These are phyloP conservation scores for Didymella segeticola DNA, from an alignment of 2,329 filamentous ascomycete species.

Conservation along the genomic window DNA sequence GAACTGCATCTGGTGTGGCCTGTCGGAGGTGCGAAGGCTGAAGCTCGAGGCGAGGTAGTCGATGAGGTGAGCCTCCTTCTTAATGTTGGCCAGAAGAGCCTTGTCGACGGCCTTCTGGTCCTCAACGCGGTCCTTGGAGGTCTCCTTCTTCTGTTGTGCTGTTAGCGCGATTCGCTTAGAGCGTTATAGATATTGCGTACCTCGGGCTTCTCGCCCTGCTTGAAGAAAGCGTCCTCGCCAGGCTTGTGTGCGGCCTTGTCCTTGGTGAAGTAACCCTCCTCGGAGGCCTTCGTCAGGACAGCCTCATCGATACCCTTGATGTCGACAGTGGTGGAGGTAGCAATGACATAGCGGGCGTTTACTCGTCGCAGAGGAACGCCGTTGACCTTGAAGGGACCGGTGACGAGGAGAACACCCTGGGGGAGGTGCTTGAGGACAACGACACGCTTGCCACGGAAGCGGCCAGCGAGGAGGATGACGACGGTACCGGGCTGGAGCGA, in stretches of 20 bases:
- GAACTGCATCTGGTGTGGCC: conserved; percentile 99
- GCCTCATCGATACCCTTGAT: conserved; percentile 78
- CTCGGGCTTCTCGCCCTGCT: conserved; percentile 97
- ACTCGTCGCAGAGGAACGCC: conserved; percentile 94
- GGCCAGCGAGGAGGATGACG: conserved; percentile 98
- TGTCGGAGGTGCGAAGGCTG: conserved; percentile 98
- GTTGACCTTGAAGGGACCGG: conserved; percentile 99
- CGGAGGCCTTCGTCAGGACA: conserved; percentile 78
- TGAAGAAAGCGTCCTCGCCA: conserved; percentile 98
- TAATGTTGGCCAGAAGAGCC: conserved; percentile 91
- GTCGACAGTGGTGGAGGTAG: conserved; percentile 85
- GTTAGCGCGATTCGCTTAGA: conserved; percentile 22
- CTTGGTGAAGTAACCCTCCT: conserved; percentile 90
- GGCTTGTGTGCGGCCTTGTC: conserved; percentile 97
- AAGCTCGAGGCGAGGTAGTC: conserved; percentile 96
- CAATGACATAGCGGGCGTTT: conserved; percentile 93
- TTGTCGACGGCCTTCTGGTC: conserved; percentile 99
- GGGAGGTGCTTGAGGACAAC: conserved; percentile 97
- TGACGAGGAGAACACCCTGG: conserved; percentile 98
- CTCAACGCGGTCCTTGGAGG: conserved; percentile 86
- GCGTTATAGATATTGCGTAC: conserved; percentile 60
- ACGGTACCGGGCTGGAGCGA: conserved; percentile 93
- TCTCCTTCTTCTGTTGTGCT: conserved; percentile 85
- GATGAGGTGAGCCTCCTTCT: conserved; percentile 94
- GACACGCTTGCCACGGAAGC: conserved; percentile 99